Conservation (phyloP, 164 flowering plant genomes). For the Stephania cephalantha region DNA sequence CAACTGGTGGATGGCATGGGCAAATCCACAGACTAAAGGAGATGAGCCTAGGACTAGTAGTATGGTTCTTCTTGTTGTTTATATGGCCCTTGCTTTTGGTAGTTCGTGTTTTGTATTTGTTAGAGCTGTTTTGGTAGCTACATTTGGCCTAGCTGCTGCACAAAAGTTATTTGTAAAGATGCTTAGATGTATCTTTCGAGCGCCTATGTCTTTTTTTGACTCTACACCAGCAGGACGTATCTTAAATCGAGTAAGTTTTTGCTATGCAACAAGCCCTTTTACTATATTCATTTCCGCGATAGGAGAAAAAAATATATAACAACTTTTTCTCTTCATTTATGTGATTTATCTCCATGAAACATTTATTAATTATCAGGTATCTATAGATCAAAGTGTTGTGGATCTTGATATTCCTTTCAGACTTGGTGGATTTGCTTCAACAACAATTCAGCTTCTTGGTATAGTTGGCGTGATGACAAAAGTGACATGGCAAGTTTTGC, state of each 20-base stretch:
- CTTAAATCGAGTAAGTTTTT: constrained; percentile 82
- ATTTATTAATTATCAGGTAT: constrained; percentile 55
- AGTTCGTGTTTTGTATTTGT: constrained; percentile 89
- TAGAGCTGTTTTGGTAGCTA: constrained; percentile 93
- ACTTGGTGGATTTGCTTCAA: constrained; percentile 98
- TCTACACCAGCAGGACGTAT: constrained; percentile 96
- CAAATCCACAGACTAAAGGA: constrained; percentile 90
- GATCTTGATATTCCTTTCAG: constrained; percentile 99
- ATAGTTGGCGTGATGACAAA: constrained; percentile 92
- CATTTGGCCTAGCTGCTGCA: constrained; percentile 94
- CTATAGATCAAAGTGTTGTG: constrained; percentile 98
- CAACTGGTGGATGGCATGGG: constrained; percentile 99
- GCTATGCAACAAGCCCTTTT: constrained; percentile 8
- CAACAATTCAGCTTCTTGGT: constrained; percentile 94
- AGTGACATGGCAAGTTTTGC: constrained; percentile 97
- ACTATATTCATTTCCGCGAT: neutral
- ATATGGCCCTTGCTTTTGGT: constrained; percentile 96
- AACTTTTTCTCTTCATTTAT: constrained; percentile 1
- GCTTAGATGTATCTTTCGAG: constrained; percentile 76
- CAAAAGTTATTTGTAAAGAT: constrained; percentile 80
- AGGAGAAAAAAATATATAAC: neutral
- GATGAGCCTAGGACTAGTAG: constrained; percentile 63
- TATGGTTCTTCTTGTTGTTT: constrained; percentile 71
- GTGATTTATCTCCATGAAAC: constrained; percentile 9
- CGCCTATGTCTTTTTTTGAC: constrained; percentile 98